Base-by-base conservation (phyloP, 1,139 yeast species). In the Williopsis jadinii region DNA sequence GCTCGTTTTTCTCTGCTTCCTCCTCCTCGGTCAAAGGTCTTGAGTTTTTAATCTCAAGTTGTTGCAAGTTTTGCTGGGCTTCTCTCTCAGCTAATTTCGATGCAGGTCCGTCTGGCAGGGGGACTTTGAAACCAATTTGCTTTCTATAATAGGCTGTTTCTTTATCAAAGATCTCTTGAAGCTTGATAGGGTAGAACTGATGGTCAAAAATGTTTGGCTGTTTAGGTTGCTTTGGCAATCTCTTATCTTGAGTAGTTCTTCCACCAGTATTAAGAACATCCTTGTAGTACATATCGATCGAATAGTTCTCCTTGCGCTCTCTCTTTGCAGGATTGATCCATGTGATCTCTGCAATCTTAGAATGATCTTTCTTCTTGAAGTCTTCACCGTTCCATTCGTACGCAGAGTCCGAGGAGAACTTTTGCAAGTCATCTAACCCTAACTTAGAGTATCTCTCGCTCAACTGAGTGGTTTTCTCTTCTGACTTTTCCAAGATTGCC, bases 321-420 rank as follows among this genome's bases (percentile, higher is more conserved):
- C 94, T 73, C 56, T 81, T 83, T 2, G 85, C 75, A 2, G 90
- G 88, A 47, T 82, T 77, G 45, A 83, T 77, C 86, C 86, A 81
- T 10, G 68, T 75, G 48, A 70, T 35, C 3, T 59, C 59, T 33
- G 60, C 60, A 27, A 64, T 55, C 28, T 68, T 64, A 15, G 69
- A 66, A 33, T 59, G 36, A 66, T 63, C 71, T 51, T 80, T 80
- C 67, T 82, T 83, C 60, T 81, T 81, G 64, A 83, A 84, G 55
- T 81, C 83, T 49, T 81, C 80, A 37, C 95, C 95, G 59, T 84
- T 81, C 95, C 95, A 84, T 61, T 84, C 92, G 59, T 84, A 84
- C 8, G 85, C 88, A 2, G 88, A 80, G 38, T 71, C 74, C 36
- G 77, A 75, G 27, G 79, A 56, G 55, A 81, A 83, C 55, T 82